Evolutionary conservation across 139 green algal species (phyloP), one percentile per base, ranked within the genome.

Genomic region (Coelastrella sp.): DNA sequence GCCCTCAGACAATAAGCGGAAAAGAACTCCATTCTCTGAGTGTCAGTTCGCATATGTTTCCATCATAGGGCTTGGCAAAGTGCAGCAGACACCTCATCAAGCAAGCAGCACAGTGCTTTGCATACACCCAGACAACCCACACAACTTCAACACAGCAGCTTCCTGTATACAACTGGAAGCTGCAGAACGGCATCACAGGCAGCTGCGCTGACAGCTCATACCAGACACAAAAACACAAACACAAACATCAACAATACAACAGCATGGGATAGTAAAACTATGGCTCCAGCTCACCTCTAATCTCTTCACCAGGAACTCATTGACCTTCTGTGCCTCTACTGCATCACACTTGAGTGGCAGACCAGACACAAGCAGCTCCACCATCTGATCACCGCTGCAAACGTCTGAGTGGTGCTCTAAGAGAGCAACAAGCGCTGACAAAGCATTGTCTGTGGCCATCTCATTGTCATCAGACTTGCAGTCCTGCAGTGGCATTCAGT

Each of bases 381-480:
- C 87, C 23, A 91, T 37, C 57, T 74, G 32, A 19, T 45, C 21
- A 21, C 32, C 73, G 69, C 82, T 67, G 5, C 92, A 59, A 30
- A 74, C 76, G 72, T 90, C 88, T 30, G 50, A 34, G 75, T 92
- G 87, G 64, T 89, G 73, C 53, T 91, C 79, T 41, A 94, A 60
- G 41, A 93, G 79, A 75, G 95, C 95, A 66, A 93, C 95, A 84
- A 98, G 89, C 0, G 93, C 86, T 0, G 85, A 85, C 17, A 96
- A 64, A 0, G 93, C 94, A 83, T 98, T 98, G 83, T 98, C 95
- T 9, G 92, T 95, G 3, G 93, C 94, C 67, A 91, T 88, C 86
- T 92, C 91, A 79, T 96, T 95, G 51, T 95, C 91, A 2, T 95
- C 94, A 43, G 88, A 68, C 64, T 67, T 66, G 48, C 32, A 34